phyloP scores from a whole-genome alignment of 1,139 yeast species.

The Debaryomyces sp. region DNA sequence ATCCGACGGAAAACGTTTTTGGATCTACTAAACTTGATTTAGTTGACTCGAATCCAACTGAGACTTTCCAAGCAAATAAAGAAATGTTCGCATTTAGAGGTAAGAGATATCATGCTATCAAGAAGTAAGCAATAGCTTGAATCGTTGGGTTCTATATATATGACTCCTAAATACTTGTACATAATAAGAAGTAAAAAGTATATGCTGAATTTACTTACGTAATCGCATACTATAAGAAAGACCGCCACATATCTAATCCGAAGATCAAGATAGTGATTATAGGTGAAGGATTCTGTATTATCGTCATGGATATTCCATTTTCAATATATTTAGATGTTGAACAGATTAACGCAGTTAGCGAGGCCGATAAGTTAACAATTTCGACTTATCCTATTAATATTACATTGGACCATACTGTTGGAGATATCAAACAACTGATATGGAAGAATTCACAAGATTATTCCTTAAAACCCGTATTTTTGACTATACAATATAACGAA shows the following conservation, averaged over 20 bases:
- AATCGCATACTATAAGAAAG: background rate
- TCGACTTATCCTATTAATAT: slow-evolving; percentile 18
- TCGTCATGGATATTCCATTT: slow-evolving; percentile 28
- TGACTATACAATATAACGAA: slow-evolving; percentile 18
- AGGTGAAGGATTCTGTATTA: background rate
- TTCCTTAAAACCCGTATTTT: slow-evolving; percentile 27
- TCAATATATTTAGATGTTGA: slow-evolving; percentile 20
- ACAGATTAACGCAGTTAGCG: slow-evolving; percentile 14
- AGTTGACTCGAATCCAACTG: slow-evolving; percentile 88
- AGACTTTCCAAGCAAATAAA: slow-evolving; percentile 89
- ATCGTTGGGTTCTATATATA: slow-evolving; percentile 15
- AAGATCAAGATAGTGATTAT: background rate
- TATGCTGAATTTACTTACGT: background rate
- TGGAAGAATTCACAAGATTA: slow-evolving; percentile 30
- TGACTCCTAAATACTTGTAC: slow-evolving; percentile 8
- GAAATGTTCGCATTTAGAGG: slow-evolving; percentile 91
- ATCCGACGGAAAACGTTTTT: slow-evolving; percentile 71
- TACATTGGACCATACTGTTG: slow-evolving; percentile 24
- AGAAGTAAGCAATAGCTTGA: slow-evolving; percentile 19
- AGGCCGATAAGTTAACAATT: slow-evolving; percentile 8
- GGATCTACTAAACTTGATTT: slow-evolving; percentile 93
- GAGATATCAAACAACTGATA: slow-evolving; percentile 29
- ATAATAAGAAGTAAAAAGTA: slow-evolving; percentile 6
- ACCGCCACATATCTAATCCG: slow-evolving; percentile 7
- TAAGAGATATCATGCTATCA: slow-evolving; percentile 88